These are phyloP conservation scores for Vitis hybrid DNA, from an alignment of 177 flowering plant genomes.

Conservation along the genomic window DNA sequence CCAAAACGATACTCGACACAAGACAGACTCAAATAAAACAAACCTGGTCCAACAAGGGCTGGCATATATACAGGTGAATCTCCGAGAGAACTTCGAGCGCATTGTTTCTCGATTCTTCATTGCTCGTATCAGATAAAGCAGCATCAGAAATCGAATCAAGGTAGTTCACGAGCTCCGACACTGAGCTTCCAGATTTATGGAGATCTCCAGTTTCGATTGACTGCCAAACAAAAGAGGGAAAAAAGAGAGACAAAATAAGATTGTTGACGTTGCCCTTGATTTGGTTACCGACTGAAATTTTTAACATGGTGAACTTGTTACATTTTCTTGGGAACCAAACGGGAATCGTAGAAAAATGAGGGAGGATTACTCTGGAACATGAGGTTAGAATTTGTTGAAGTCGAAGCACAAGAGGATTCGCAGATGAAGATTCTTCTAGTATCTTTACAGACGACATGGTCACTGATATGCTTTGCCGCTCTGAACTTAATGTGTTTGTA, in stretches of 20 bases:
- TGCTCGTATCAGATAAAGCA: constrained; percentile 20
- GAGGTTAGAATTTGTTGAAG: constrained; percentile 32
- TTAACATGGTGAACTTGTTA: not conserved
- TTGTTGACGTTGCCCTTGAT: not conserved
- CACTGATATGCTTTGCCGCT: no score
- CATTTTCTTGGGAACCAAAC: constrained; percentile 6
- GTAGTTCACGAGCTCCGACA: constrained; percentile 36
- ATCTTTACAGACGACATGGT: no score
- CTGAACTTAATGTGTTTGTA: no score
- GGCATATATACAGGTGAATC: constrained; percentile 27
- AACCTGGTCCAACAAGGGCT: constrained; percentile 52
- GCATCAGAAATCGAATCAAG: constrained; percentile 36
- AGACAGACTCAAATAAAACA: not conserved
- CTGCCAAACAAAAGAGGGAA: constrained; percentile 21
- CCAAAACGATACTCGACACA: not conserved
- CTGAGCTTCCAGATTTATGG: constrained; percentile 18
- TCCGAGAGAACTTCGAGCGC: constrained; percentile 42
- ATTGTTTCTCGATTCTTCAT: constrained; percentile 22
- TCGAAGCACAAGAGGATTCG: constrained; percentile 18
- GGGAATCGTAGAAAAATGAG: not conserved
- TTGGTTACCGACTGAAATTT: not conserved
- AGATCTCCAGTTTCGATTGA: constrained; percentile 36
- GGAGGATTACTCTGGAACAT: constrained; percentile 33
- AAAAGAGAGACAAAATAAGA: not conserved
- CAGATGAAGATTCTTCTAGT: not conserved